Evolutionary conservation across 2,329 filamentous ascomycete species (phyloP).

Genomic region (Fonsecaea erecta): DNA sequence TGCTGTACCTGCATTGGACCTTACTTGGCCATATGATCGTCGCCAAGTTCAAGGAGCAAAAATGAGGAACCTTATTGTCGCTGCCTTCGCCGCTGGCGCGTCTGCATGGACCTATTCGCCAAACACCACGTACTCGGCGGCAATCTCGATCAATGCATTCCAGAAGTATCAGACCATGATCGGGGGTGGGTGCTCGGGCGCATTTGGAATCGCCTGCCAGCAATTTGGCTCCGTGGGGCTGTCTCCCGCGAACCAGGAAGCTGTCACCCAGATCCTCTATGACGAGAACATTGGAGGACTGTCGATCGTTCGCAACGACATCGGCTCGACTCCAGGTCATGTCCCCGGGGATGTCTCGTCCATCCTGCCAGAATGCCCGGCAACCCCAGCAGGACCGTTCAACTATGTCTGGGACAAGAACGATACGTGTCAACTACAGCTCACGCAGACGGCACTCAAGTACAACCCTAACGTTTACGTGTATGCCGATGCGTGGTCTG

Average conservation of each 20-base stretch:
- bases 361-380: constrained; percentile 54
- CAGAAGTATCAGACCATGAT: constrained; percentile 28
- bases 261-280: constrained; percentile 21
- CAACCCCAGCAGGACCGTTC: constrained; percentile 48
- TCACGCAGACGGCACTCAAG: constrained; percentile 55
- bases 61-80: constrained; percentile 21
- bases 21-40: constrained; percentile 10
- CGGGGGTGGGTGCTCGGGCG: constrained; percentile 23
- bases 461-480: constrained; percentile 47
- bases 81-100: constrained; percentile 11
- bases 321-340: constrained; percentile 48
- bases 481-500: constrained; percentile 58
- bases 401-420: constrained; percentile 55
- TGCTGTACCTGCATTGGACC: constrained; percentile 23
- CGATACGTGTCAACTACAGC: constrained; percentile 57
- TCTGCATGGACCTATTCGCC: constrained; percentile 23
- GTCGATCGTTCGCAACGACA: constrained; percentile 57
- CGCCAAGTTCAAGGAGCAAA: constrained; percentile 7
- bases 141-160: constrained; percentile 18
- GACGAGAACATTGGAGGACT: constrained; percentile 45
- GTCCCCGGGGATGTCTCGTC: constrained; percentile 35
- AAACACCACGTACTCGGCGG: constrained; percentile 18
- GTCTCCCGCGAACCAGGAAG: constrained; percentile 22
- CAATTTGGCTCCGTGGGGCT: constrained; percentile 34
- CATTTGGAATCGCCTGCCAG: constrained; percentile 26